Evolutionary conservation across 192 early-diverging fungal species (phyloP), one percentile per base, ranked within the genome.

Genomic region (Coemansia sp.): DNA sequence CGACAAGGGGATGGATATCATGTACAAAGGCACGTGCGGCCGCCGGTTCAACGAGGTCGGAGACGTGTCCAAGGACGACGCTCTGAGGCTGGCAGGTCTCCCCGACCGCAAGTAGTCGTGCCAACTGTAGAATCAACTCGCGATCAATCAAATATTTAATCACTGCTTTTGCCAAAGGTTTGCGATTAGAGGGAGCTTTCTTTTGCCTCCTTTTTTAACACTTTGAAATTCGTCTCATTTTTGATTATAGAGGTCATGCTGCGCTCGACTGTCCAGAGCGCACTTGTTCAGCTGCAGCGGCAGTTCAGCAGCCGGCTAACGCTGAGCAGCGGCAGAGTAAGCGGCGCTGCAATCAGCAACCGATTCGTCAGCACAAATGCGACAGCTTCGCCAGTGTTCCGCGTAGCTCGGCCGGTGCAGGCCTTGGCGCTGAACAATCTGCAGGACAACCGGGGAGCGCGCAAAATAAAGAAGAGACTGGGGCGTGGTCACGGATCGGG

Each of bases 401-500:
- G 38, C 9, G 63, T 79, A 0, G 54, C 36, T 0, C 58, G 66
- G 39, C 66, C 76, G 11, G 22, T 62, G 3, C 58, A 56, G 34
- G 46, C 67, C 8, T 41, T 80, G 26, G 64, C 46, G 21, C 48
- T 80, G 27, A 74, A 74, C 48, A 58, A 52, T 7, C 61, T 80
- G 38, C 67, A 71, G 34, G 77, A 80, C 62, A 72, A 69, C 37
- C 39, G 57, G 15, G 81, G 81, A 2, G 67, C 73, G 14, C 67
- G 67, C 42, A 71, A 71, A 32, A n/a, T 68, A 9, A 78, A 70
- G 52, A 83, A 76, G 61, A 86, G 91, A 41, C 64, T 94, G 8
- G 94, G 94, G 44, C 85, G 91, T 64, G 91, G 91, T 37, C 85
- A 87, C 21, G 90, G 91, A 58, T 93, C 90, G 41, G 94, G 94